Base-by-base conservation (phyloP, 768 basidiomycete genomes). In the Coprinellus micaceus region DNA sequence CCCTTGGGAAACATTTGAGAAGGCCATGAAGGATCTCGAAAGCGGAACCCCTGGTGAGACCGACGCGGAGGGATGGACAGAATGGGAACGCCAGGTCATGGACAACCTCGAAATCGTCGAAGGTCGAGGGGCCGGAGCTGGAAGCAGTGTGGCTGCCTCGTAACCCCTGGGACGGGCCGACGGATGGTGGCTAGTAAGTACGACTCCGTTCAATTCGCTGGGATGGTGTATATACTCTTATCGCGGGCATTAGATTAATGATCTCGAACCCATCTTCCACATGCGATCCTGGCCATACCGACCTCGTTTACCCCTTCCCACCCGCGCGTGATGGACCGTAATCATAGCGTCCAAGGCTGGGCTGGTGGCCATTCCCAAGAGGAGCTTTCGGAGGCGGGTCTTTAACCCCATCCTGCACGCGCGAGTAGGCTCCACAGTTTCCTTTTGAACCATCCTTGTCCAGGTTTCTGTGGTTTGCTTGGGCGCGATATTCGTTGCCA, bases 31-130 rank as follows among this genome's bases (percentile, higher is more conserved):
- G 54, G 72, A 80, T 57, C 63, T 43, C 10, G 40, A 43, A 7
- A 43, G 40, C 40, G 40, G n/a, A 7, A 19, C 40, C n/a, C 33
- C 68, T 26, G 83, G 83, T 12, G 83, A 83, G 59, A 72, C 72
- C 36, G 88, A 83, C 62, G 82, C 78, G 58, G 84, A 87, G 28
- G 91, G 88, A 0, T 85, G 83, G 81, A 73, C 64, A 39, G 77
- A 81, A 53, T 98, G 96, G 96, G 96, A 98, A 70, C 75, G 82
- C 56, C 84, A 85, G 64, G 79, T 98, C 46, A 73, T 94, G 45
- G 80, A 83, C 58, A 78, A 78, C 53, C 70, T 91, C 44, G 85
- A 86, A 63, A 67, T 86, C 41, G 76, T 90, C 17, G 79, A 78
- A 60, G 57, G 59, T 28, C 53, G 28, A 39, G 22, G 1, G 5